Base-by-base conservation (phyloP, 2,329 filamentous ascomycete genomes). In the Didymella segeticola region DNA sequence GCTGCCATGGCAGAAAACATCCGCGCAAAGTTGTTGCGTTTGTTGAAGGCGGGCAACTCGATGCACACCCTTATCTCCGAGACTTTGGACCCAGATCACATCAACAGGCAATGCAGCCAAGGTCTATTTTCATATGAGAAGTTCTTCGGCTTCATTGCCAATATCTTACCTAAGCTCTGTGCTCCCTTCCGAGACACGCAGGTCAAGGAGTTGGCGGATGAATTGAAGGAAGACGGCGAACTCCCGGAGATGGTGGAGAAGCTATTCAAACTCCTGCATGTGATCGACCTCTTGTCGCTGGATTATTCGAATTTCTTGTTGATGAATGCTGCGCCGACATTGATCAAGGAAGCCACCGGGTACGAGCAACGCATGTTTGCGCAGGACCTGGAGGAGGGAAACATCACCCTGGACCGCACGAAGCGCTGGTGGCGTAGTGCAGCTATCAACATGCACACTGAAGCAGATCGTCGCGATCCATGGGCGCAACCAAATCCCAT, bases 241-340 rank as follows among this genome's bases (percentile, higher is more conserved):
- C 66, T 80, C 7, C 84, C 86, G 4, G 83, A 87, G 68, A 84
- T 92, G 66, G 89, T 92, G 14, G 87, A 90, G 67, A 87, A 90
- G 58, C 82, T 93, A 1, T 88, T 91, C 75, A 87, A 88, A 12
- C 79, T 95, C 2, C 83, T 91, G 47, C 84, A 86, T 25, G 89
- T 91, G 62, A 89, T 93, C 50, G 89, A 95, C 65, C 78, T 89
- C 29, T 87, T 93, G 77, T 84, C 89, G 20, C 86, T 91, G 53
- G 90, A 95, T 66, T 92, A 93, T 67, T 88, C 89, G 55, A 95
- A 95, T 70, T 93, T 91, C 68, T 81, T 93, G 64, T 78, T 95
- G 43, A 86, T 87, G 71, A 83, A 88, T 23, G 86, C 87, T 0
- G 88, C 88, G 1, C 89, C 89, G 0, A 84, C 85, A 5, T 81